Conservation (phyloP, 1,284 basidiomycete genomes). For the Marasmius oreades region DNA sequence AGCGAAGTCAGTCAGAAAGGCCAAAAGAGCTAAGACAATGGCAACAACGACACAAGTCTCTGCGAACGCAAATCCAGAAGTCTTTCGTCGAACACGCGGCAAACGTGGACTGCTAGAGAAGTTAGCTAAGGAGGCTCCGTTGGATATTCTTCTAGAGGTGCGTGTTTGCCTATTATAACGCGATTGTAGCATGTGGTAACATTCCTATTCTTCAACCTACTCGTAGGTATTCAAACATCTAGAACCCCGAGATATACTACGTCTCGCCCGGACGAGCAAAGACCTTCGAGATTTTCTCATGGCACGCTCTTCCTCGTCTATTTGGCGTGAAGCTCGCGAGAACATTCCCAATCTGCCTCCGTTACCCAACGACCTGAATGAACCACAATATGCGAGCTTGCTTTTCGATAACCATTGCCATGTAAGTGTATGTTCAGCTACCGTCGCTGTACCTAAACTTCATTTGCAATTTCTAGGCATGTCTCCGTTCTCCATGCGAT, state of each 20-base stretch:
- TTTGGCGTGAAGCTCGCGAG: constrained; percentile 4
- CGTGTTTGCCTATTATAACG: not conserved
- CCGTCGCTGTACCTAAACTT: not conserved
- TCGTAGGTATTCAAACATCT: not conserved
- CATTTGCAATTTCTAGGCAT: not conserved
- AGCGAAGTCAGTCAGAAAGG: too few species aligned
- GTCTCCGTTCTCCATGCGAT: not conserved
- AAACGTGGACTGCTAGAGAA: not conserved
- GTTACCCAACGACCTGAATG: constrained; percentile 1
- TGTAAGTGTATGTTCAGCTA: not conserved
- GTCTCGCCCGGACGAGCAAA: constrained; percentile 5
- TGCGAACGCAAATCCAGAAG: not conserved
- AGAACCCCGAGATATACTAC: not conserved
- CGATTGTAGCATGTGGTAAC: too few species aligned
- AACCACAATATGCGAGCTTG: constrained; percentile 7
- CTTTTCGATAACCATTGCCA: not conserved
- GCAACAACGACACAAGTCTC: not conserved
- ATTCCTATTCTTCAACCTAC: too few species aligned
- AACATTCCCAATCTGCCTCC: constrained; percentile 1
- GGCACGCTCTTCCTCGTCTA: not conserved
- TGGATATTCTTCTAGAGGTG: not conserved
- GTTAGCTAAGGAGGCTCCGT: not conserved
- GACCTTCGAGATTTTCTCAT: constrained; percentile 6
- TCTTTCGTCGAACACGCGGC: not conserved
- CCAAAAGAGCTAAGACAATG: not conserved